Percentiles rank a stretch among this genome's conserved stretches.
Evolutionary conservation across 2,329 filamentous ascomycete genomes (phyloP).

Genomic region (Monilinia polystroma): DNA sequence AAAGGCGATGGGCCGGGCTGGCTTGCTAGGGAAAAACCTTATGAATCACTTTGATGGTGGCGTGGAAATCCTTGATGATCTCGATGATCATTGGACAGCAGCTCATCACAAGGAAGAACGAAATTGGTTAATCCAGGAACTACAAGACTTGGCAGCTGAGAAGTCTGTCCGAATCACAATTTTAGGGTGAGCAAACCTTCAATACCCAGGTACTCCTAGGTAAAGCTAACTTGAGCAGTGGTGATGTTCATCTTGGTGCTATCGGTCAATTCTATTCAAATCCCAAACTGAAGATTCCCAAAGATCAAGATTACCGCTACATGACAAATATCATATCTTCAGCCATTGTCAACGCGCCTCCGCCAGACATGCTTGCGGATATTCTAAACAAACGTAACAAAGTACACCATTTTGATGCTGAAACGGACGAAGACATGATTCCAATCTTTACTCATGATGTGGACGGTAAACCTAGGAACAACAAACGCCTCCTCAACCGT

Average conservation of each 20-base stretch:
- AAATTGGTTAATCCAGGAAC: slow-evolving; percentile 79
- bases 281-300: slow-evolving; percentile 73
- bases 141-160: slow-evolving; percentile 90
- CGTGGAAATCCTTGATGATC: slow-evolving; percentile 85
- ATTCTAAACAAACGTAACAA: slow-evolving; percentile 93
- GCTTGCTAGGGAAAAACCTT: slow-evolving; percentile 71
- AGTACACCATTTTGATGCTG: slow-evolving; percentile 65
- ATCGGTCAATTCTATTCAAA: slow-evolving; percentile 95
- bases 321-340: slow-evolving; percentile 96
- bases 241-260: slow-evolving; percentile 90
- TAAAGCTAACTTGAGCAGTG: slow-evolving; percentile 51
- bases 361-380: slow-evolving; percentile 84
- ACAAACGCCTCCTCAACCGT: slow-evolving; percentile 82
- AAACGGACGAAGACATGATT: slow-evolving; percentile 95
- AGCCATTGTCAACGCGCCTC: slow-evolving; percentile 89
- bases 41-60: slow-evolving; percentile 90
- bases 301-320: slow-evolving; percentile 91
- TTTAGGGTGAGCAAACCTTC: slow-evolving; percentile 55
- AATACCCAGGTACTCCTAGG: background rate
- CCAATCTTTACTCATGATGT: slow-evolving; percentile 88
- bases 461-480: slow-evolving; percentile 85
- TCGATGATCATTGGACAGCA: slow-evolving; percentile 97
- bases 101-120: slow-evolving; percentile 92
- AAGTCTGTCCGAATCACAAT: slow-evolving; percentile 92
- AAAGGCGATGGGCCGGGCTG: slow-evolving; percentile 81